Conservation (phyloP, 1,284 basidiomycete species). For the Melampsora occidentalis region DNA sequence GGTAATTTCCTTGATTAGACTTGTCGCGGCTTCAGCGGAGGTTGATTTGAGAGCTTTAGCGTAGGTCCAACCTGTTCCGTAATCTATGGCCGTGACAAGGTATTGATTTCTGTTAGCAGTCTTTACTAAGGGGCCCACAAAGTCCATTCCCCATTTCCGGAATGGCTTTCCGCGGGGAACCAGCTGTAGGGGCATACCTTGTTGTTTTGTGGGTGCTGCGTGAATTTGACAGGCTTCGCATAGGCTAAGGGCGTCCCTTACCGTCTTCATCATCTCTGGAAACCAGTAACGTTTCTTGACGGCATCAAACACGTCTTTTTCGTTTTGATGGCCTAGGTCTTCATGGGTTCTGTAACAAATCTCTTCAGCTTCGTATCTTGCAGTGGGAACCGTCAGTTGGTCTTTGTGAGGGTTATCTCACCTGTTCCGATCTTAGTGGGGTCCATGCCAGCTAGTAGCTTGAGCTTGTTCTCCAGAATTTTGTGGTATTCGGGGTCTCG, state of each 20-base stretch:
- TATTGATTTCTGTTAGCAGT: background rate
- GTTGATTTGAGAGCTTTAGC: background rate
- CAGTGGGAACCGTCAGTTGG: too few relatives aligned
- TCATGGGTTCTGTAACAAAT: background rate
- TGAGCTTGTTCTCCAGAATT: too few relatives aligned
- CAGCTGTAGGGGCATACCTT: background rate
- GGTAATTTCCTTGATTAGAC: background rate
- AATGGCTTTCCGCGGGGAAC: background rate
- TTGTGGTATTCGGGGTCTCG: too few relatives aligned
- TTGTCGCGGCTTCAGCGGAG: background rate
- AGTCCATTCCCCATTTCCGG: background rate
- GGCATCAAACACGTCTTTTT: too few relatives aligned
- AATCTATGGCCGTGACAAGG: background rate
- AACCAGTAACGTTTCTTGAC: background rate
- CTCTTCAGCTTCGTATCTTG: too few relatives aligned
- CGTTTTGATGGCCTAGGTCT: background rate
- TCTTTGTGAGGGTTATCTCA: too few relatives aligned
- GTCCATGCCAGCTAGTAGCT: too few relatives aligned
- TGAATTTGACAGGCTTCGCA: slow-evolving; percentile 1
- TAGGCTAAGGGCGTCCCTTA: background rate
- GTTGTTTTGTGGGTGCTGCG: too few relatives aligned
- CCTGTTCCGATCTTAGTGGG: too few relatives aligned
- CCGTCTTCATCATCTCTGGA: background rate
- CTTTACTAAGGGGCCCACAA: background rate
- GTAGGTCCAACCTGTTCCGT: slow-evolving; percentile 1